phyloP scores from a whole-genome alignment of 495 filamentous ascomycete genomes.

The Penicillium turbatum region DNA sequence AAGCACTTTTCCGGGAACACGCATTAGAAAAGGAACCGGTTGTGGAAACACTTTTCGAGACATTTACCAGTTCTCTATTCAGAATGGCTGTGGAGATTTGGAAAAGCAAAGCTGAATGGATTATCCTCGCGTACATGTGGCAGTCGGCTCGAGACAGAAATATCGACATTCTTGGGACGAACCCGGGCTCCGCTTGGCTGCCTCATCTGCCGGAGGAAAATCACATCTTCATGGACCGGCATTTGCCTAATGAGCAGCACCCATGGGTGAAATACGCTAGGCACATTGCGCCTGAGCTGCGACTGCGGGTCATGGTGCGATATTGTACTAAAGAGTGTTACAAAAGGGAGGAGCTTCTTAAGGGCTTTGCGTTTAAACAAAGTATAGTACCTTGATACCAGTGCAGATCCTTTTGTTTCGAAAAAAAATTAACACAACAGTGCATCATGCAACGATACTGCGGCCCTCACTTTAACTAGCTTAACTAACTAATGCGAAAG shows the following conservation, averaged over 20 bases:
- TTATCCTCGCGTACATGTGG: background rate
- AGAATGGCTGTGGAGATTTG: background rate
- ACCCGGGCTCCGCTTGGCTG: background rate
- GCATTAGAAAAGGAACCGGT: background rate
- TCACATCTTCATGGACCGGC: too few relatives aligned
- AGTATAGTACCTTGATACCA: too few relatives aligned
- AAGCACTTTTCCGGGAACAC: background rate
- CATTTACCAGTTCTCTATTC: background rate
- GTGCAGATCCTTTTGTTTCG: too few relatives aligned
- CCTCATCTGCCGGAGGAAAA: background rate
- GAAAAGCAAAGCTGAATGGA: conserved; percentile 1
- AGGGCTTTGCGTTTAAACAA: background rate
- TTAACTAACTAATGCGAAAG: too few relatives aligned
- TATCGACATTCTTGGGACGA: background rate
- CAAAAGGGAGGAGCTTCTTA: background rate
- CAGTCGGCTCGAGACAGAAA: conserved; percentile 2
- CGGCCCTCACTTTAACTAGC: too few relatives aligned
- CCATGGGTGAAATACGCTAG: background rate
- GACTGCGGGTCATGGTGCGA: background rate
- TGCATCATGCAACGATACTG: too few relatives aligned
- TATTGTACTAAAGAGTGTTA: conserved; percentile 2
- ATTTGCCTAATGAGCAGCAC: background rate
- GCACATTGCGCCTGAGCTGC: background rate
- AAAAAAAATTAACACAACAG: too few relatives aligned
- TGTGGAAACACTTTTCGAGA: background rate